Conservation (phyloP, 805 yeast genomes). For the Saccharomycopsis babjevae region DNA sequence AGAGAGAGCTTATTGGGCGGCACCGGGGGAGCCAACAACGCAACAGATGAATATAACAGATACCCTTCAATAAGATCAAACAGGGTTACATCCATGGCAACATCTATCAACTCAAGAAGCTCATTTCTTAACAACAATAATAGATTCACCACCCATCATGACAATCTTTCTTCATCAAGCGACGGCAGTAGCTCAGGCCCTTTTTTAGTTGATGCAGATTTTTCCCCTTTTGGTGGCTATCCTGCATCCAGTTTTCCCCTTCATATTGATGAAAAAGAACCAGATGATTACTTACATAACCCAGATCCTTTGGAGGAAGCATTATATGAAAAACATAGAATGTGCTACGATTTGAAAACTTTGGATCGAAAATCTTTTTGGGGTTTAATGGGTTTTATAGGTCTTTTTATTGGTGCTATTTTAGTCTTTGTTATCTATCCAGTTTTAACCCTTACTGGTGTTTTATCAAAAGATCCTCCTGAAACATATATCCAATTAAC, state of each 20-base stretch:
- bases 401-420: slow-evolving; percentile 49
- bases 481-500: slow-evolving; percentile 34
- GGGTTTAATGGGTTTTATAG: slow-evolving; percentile 52
- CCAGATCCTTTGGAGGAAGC: slow-evolving; percentile 95
- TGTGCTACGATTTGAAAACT: slow-evolving; percentile 50
- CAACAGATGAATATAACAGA: slow-evolving; percentile 49
- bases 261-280: slow-evolving; percentile 85
- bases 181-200: slow-evolving; percentile 28
- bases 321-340: slow-evolving; percentile 62
- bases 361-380: slow-evolving; percentile 54
- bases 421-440: slow-evolving; percentile 75
- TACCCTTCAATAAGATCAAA: slow-evolving; percentile 52
- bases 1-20: slow-evolving; percentile 4
- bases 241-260: slow-evolving; percentile 90
- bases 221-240: slow-evolving; percentile 92
- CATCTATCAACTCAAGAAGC: slow-evolving; percentile 28
- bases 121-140: slow-evolving; percentile 18
- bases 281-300: slow-evolving; percentile 90
- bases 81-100: slow-evolving; percentile 32
- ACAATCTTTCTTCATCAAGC: slow-evolving; percentile 10
- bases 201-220: slow-evolving; percentile 47
- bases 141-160: neutral
- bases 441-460: slow-evolving; percentile 74
- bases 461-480: slow-evolving; percentile 26
- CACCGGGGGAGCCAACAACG: slow-evolving; percentile 25